Conservation (phyloP, 805 yeast genomes). For the Candida boidinii region DNA sequence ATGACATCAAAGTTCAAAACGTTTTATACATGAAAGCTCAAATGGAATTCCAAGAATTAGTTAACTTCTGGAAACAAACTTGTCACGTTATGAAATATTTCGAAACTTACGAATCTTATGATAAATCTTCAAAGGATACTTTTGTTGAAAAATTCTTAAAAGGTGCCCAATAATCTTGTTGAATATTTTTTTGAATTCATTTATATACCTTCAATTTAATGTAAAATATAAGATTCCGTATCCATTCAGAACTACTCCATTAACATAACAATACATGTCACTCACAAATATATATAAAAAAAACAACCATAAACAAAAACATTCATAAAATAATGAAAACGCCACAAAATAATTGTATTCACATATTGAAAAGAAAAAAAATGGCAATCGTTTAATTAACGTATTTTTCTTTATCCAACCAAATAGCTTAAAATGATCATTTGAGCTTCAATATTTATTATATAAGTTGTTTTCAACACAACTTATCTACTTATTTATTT, state of each 20-base stretch:
- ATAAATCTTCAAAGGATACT: slow-evolving; percentile 44
- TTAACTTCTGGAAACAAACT: slow-evolving; percentile 86
- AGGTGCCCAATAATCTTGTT: slow-evolving; percentile 38
- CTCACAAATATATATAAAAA: no score
- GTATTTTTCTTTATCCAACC: slow-evolving; percentile 21
- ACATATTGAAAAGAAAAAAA: no score
- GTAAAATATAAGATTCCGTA: no score
- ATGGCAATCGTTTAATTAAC: slow-evolving; percentile 22
- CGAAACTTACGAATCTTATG: slow-evolving; percentile 53
- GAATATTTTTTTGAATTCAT: slow-evolving; percentile 17
- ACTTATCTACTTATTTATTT: neutral
- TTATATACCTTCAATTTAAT: slow-evolving; percentile 25
- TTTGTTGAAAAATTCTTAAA: slow-evolving; percentile 70
- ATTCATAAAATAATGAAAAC: no score
- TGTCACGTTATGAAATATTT: slow-evolving; percentile 80
- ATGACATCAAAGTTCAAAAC: slow-evolving; percentile 57
- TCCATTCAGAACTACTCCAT: no score
- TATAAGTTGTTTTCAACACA: slow-evolving; percentile 1
- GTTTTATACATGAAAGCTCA: slow-evolving; percentile 73
- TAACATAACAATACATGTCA: no score
- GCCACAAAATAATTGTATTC: no score
- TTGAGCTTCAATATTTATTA: no score
- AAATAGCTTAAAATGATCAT: no score
- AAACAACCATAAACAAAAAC: no score
- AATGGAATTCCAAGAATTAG: slow-evolving; percentile 84